phyloP scores from a whole-genome alignment of 805 yeast species.

The Brettanomyces naardenensis region DNA sequence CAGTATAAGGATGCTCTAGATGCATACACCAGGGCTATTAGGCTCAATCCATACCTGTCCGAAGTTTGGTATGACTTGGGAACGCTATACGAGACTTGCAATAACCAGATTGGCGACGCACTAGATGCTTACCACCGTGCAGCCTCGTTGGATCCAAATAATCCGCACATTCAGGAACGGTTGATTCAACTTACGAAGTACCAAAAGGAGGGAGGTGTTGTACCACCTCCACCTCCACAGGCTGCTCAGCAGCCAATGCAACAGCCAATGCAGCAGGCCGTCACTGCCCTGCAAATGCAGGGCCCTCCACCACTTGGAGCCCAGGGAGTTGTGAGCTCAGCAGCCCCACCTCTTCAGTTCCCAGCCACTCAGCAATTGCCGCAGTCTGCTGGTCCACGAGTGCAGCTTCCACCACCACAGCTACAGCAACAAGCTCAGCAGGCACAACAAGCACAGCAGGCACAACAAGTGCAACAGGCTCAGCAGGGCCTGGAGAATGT shows the following conservation, averaged over 20 bases:
- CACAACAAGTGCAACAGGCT: conserved; percentile 2
- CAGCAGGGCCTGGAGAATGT: not conserved
- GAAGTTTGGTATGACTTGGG: conserved; percentile 99
- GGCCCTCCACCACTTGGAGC: not conserved
- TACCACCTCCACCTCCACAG: conserved; percentile 30
- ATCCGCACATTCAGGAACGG: conserved; percentile 90
- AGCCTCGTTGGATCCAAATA: conserved; percentile 87
- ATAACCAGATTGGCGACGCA: conserved; percentile 91
- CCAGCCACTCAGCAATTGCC: conserved; percentile 5
- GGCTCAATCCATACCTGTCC: conserved; percentile 90
- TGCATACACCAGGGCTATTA: conserved; percentile 94
- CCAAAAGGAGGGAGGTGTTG: conserved; percentile 60
- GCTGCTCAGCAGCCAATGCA: conserved; percentile 2
- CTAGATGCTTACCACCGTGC: conserved; percentile 96
- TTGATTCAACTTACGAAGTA: conserved; percentile 74
- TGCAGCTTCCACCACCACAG: conserved; percentile 4
- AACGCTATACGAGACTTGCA: conserved; percentile 93
- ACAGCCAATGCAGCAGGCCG: not conserved
- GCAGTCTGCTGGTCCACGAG: not conserved
- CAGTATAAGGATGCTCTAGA: conserved; percentile 96
- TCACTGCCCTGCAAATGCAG: not conserved
- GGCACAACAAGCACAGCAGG: conserved; percentile 2
- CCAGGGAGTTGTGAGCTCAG: not conserved
- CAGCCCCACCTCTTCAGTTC: conserved; percentile 1
- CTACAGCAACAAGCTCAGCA: conserved; percentile 3